Evolutionary conservation across 345 rosid genomes (phyloP).

Genomic region (Syzygium aqueum): DNA sequence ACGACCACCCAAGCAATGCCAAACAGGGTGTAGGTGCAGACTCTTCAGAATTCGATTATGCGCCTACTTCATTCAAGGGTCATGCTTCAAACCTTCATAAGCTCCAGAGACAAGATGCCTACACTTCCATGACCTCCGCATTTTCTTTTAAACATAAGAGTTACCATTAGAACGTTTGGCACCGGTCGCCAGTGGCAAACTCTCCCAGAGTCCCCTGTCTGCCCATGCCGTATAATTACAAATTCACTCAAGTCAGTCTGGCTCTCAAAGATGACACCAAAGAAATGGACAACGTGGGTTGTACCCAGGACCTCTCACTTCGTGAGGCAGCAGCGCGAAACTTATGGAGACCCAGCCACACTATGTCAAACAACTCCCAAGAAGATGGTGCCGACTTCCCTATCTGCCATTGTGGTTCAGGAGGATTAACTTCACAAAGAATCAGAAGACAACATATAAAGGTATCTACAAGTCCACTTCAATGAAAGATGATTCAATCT

Average conservation of each 20-base stretch:
- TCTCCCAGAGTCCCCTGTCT: neutral
- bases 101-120: neutral
- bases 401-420: neutral
- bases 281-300: neutral
- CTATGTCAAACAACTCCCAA: neutral
- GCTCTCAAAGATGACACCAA: neutral
- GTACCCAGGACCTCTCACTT: neutral
- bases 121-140: neutral
- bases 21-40: neutral
- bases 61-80: neutral
- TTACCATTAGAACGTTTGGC: neutral
- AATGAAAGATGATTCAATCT: neutral
- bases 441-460: neutral
- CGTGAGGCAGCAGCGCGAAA: neutral
- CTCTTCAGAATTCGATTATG: neutral
- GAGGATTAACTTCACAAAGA: neutral
- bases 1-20: neutral
- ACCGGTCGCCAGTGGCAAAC: accelerated
- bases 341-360: neutral
- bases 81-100: neutral
- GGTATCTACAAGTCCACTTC: neutral
- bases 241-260: neutral
- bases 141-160: neutral
- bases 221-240: neutral
- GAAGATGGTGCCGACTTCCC: neutral